A percentile compares a stretch with the other conserved stretches of the same genome.
These are phyloP conservation scores for Colletotrichum navitas DNA, from an alignment of 2,329 filamentous ascomycete species.

Conservation along the genomic window DNA sequence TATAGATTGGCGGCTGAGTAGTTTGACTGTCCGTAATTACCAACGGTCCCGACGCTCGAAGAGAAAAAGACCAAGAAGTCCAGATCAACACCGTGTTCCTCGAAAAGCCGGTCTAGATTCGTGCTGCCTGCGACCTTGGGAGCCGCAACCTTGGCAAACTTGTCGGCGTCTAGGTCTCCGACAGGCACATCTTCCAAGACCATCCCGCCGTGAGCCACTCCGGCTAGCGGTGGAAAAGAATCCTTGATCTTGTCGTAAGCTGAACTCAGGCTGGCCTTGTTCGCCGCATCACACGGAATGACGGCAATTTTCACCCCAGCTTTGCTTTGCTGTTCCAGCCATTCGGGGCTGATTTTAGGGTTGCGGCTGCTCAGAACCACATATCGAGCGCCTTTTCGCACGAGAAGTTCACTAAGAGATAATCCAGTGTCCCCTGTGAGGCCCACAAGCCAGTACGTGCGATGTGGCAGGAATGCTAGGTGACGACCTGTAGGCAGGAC, in stretches of 20 bases:
- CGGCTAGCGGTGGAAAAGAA: slow-evolving; percentile 46
- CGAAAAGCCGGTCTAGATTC: slow-evolving; percentile 48
- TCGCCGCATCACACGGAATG: not conserved
- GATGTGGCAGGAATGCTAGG: not conserved
- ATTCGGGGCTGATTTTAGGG: slow-evolving; percentile 43
- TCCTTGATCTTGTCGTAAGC: not conserved
- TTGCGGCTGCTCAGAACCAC: slow-evolving; percentile 53
- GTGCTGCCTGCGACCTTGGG: slow-evolving; percentile 52
- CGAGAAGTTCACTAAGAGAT: slow-evolving; percentile 54
- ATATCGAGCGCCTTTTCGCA: slow-evolving; percentile 49
- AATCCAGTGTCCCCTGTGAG: slow-evolving; percentile 50
- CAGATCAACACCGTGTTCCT: not conserved
- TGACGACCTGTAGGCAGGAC: not conserved
- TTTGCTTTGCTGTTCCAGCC: slow-evolving; percentile 44
- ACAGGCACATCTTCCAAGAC: slow-evolving; percentile 47
- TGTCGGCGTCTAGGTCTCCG: slow-evolving; percentile 45
- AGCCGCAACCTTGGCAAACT: slow-evolving; percentile 45
- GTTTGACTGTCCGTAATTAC: not conserved
- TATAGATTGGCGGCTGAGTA: not conserved
- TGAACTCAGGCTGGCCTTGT: not conserved
- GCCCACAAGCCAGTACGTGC: slow-evolving; percentile 51
- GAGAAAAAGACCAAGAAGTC: not conserved
- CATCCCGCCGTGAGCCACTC: slow-evolving; percentile 57
- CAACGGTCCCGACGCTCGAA: not conserved
- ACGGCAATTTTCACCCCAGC: slow-evolving; percentile 48